phyloP scores from a whole-genome alignment of 106 monocot genomes.

The Apostasia ramifera region DNA sequence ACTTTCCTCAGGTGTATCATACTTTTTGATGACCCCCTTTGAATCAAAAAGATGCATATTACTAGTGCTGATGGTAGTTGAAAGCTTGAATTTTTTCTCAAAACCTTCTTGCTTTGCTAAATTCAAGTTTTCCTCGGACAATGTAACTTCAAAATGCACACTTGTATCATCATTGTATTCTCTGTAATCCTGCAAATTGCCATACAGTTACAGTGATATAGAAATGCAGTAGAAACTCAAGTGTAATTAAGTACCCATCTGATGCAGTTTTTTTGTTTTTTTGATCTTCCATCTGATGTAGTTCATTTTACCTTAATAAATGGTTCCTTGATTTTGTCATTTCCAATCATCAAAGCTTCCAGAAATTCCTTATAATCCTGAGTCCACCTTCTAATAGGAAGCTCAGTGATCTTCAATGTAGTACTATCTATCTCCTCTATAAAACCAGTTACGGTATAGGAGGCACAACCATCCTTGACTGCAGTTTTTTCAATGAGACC shows the following conservation, averaged over 20 bases:
- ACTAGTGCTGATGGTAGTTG: constrained; percentile 66
- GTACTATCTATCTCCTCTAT: constrained; percentile 58
- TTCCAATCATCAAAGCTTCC: constrained; percentile 45
- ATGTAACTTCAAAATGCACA: constrained; percentile 70
- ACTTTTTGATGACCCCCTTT: constrained; percentile 75
- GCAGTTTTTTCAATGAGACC: constrained; percentile 66
- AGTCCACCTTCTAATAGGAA: constrained; percentile 90
- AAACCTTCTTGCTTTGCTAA: constrained; percentile 69
- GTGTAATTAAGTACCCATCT: not conserved
- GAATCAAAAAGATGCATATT: constrained; percentile 99
- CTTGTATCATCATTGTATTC: constrained; percentile 65
- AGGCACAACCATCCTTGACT: constrained; percentile 67
- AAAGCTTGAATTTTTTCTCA: constrained; percentile 87
- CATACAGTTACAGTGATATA: not conserved
- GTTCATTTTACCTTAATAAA: constrained; percentile 58
- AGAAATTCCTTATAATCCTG: constrained; percentile 87
- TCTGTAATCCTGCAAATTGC: constrained; percentile 47
- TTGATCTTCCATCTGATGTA: not conserved
- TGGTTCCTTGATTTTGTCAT: constrained; percentile 78
- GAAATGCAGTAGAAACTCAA: no score
- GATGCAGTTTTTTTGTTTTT: no score
- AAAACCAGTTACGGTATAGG: constrained; percentile 73
- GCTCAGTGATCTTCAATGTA: constrained; percentile 66
- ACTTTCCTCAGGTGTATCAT: constrained; percentile 85
- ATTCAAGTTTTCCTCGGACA: constrained; percentile 74